Evolutionary conservation across 2,329 filamentous ascomycete species (phyloP), one percentile per base, ranked within the genome.

Genomic region (Apiospora phragmitis): DNA sequence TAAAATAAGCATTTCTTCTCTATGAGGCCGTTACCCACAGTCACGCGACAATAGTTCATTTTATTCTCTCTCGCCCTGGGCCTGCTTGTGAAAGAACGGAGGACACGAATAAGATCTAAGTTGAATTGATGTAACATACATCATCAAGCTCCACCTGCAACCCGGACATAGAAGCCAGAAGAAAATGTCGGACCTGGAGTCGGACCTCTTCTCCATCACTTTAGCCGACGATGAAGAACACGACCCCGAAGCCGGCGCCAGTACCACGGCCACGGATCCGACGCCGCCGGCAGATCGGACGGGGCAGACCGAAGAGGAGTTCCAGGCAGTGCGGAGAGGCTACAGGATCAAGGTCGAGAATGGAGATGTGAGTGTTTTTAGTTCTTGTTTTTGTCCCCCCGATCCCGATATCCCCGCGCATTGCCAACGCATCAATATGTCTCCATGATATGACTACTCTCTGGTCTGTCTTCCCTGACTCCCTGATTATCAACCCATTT

Each of bases 301-400:
- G 11, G 77, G 72, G 0, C 87, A 89, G 76, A 83, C 87, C 0
- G 86, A 89, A 71, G 83, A 82, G 21, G 83, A 83, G 1, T 89
- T 87, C 73, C 83, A 83, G 72, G 80, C 77, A 6, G 80, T 89
- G 3, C 84, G 83, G 76, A 77, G 75, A 5, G 78, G 75, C 1
- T 90, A 89, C 71, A 74, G 73, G 21, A 81, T 80, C 29, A 88
- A 87, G 73, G 75, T 88, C 47, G 86, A 89, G 75, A 87, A 89
- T 71, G 88, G 88, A 71, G 80, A 89, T 74, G 88, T 88, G 76
- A 72, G 82, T n/a, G n/a, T 76, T 43, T 42, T 21, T 24, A 24
- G 70, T 42, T 29, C 26, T 38, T 65, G 42, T 21, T 70, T 65
- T n/a, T 69, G 45, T 67, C 16, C 14, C 51, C 29, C 16, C 55